phyloP scores from a whole-genome alignment of 129 eudicot species.

The Lactuca sativa region DNA sequence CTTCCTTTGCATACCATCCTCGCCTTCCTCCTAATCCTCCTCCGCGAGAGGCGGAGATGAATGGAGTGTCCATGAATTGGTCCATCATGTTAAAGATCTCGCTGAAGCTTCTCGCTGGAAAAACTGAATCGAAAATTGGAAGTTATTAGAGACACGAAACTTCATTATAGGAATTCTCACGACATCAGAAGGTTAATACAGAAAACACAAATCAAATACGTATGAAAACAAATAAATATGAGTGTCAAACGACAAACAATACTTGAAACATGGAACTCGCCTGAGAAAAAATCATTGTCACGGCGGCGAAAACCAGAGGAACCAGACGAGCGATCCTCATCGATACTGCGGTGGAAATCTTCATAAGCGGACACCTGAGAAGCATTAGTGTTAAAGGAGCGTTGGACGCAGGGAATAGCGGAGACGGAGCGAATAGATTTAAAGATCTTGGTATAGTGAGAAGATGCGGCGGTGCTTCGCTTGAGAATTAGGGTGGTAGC shows the following conservation, averaged over 20 bases:
- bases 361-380: constrained; percentile 37
- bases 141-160: neutral
- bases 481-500: constrained; percentile 19
- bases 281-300: constrained; percentile 34
- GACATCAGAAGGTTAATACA: neutral
- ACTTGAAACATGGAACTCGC: constrained; percentile 1
- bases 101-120: constrained; percentile 53
- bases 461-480: constrained; percentile 11
- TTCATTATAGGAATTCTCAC: neutral
- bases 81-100: constrained; percentile 73
- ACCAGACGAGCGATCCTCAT: constrained; percentile 34
- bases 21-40: constrained; percentile 31
- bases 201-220: neutral
- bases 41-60: constrained; percentile 29
- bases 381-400: constrained; percentile 25
- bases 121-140: constrained; percentile 59
- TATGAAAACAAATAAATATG: neutral
- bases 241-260: neutral
- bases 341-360: constrained; percentile 19
- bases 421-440: constrained; percentile 24
- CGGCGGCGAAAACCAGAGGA: constrained; percentile 35
- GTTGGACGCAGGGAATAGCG: constrained; percentile 3
- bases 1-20: constrained; percentile 68
- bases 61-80: constrained; percentile 46
- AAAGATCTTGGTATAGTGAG: constrained; percentile 16